These are phyloP conservation scores for Dendrobium officinale DNA, from an alignment of 106 monocot species.

Conservation along the genomic window DNA sequence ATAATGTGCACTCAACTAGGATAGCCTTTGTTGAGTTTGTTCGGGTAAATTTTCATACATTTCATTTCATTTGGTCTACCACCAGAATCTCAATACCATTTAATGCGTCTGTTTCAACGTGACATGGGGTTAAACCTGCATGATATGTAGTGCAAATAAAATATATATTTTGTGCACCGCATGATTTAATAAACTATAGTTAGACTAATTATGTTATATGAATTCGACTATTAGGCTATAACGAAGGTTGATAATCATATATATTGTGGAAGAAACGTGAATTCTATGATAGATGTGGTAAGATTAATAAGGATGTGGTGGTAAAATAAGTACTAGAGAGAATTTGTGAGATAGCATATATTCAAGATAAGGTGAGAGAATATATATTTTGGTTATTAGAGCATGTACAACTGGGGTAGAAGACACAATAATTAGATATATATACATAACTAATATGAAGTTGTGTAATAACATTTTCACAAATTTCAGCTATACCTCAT, in stretches of 20 bases:
- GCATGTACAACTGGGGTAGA: too few species aligned
- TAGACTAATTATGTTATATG: neutral
- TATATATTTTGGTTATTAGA: too few species aligned
- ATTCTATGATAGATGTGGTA: neutral
- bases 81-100: neutral
- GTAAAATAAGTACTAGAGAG: too few species aligned
- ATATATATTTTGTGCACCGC: too few species aligned
- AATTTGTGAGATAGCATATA: too few species aligned
- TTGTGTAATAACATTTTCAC: too few species aligned
- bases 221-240: neutral
- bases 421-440: too few species aligned
- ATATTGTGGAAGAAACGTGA: neutral
- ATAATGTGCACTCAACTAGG: constrained; percentile 46
- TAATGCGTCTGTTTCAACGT: neutral
- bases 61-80: neutral
- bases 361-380: too few species aligned
- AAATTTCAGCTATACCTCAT: too few species aligned
- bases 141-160: neutral
- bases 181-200: neutral
- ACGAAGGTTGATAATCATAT: neutral
- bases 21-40: constrained; percentile 81
- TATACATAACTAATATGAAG: too few species aligned
- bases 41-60: constrained; percentile 22
- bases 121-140: neutral
- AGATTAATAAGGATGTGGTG: neutral